These are phyloP conservation scores for Dictyostelium discoideum DNA, from an alignment of 78 protist genomes.

Conservation along the genomic window dicty_2.7 NC_007090.3:5060001-5060500, in stretches of 20 bases:
- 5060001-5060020: not conserved
- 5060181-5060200: conserved; percentile 86
- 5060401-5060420: not conserved
- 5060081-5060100: conserved; percentile 91
- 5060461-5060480: too few relatives aligned
- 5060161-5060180: conserved; percentile 93
- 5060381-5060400: conserved; percentile 6
- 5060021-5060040: conserved; percentile 64
- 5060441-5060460: too few relatives aligned
- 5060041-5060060: conserved; percentile 94
- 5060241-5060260: not conserved
- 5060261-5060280: not conserved
- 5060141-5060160: conserved; percentile 91
- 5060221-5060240: not conserved
- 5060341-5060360: too few relatives aligned
- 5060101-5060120: conserved; percentile 96
- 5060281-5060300: not conserved
- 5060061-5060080: conserved; percentile 95
- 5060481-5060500: too few relatives aligned
- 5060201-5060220: conserved; percentile 55
- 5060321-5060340: too few relatives aligned
- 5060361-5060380: too few relatives aligned
- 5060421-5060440: too few relatives aligned
- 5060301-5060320: not conserved
- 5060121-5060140: conserved; percentile 90